phyloP scores from a whole-genome alignment of 2,329 filamentous ascomycete species.

The Fusarium sp. region DNA sequence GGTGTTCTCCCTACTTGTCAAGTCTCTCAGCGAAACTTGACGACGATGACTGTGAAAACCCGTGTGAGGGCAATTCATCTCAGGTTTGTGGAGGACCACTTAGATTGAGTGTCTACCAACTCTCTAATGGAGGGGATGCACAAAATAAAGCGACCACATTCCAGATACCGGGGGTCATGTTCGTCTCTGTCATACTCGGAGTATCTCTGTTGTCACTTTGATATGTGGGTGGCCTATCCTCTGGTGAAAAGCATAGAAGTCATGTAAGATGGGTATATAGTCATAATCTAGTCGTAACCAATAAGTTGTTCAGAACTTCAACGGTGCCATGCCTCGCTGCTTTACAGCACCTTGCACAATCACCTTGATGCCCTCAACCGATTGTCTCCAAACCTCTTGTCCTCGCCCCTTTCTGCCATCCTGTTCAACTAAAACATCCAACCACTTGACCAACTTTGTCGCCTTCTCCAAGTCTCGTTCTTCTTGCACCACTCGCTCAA shows the following conservation, averaged over 20 bases:
- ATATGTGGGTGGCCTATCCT: not conserved
- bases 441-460: constrained; percentile 75
- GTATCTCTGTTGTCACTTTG: not conserved
- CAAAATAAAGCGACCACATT: constrained; percentile 2
- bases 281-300: constrained; percentile 11
- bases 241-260: not conserved
- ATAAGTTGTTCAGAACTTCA: constrained; percentile 57
- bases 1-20: constrained; percentile 65
- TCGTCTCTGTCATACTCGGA: not conserved
- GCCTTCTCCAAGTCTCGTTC: constrained; percentile 85
- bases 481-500: constrained; percentile 76
- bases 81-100: constrained; percentile 66
- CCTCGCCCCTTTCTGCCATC: constrained; percentile 52
- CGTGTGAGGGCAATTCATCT: constrained; percentile 64
- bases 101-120: constrained; percentile 59
- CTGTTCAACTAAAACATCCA: constrained; percentile 66
- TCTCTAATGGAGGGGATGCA: constrained; percentile 29
- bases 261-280: constrained; percentile 18
- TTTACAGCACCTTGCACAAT: constrained; percentile 66
- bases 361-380: constrained; percentile 57
- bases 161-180: not conserved
- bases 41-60: constrained; percentile 61
- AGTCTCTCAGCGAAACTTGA: constrained; percentile 58
- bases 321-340: constrained; percentile 65
- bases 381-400: constrained; percentile 59